A percentile compares a stretch with the other conserved stretches of the same genome.
These are phyloP conservation scores for Rutidosis leptorrhynchoides DNA, from an alignment of 129 eudicot species.

Conservation along the genomic window DNA sequence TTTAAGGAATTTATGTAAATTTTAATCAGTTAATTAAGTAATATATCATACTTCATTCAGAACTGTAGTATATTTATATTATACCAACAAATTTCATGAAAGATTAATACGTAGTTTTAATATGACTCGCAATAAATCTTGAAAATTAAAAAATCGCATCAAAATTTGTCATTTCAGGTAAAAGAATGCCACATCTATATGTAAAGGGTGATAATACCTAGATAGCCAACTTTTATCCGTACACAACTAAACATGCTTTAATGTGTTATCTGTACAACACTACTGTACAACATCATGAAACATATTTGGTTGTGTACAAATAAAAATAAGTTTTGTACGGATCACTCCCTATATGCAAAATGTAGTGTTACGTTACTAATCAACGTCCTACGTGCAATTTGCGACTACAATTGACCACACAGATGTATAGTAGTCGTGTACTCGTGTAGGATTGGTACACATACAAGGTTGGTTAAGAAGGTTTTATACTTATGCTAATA, in stretches of 20 bases:
- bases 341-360: too few species aligned
- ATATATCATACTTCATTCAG: neutral
- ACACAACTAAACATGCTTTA: too few species aligned
- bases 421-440: neutral
- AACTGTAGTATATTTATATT: neutral
- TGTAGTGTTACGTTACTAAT: neutral
- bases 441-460: conserved; percentile 6
- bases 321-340: too few species aligned
- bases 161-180: neutral
- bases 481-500: neutral
- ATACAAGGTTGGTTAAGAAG: neutral
- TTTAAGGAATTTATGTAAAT: neutral
- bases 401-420: neutral
- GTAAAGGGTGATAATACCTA: too few species aligned
- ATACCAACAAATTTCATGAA: neutral
- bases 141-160: neutral
- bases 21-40: neutral
- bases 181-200: neutral
- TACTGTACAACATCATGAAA: too few species aligned
- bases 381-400: neutral
- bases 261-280: too few species aligned
- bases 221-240: too few species aligned
- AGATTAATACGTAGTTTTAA: too few species aligned
- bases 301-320: too few species aligned
- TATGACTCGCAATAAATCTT: neutral